Evolutionary conservation across 768 basidiomycete genomes (phyloP).

Genomic region (Cyathus striatus): DNA sequence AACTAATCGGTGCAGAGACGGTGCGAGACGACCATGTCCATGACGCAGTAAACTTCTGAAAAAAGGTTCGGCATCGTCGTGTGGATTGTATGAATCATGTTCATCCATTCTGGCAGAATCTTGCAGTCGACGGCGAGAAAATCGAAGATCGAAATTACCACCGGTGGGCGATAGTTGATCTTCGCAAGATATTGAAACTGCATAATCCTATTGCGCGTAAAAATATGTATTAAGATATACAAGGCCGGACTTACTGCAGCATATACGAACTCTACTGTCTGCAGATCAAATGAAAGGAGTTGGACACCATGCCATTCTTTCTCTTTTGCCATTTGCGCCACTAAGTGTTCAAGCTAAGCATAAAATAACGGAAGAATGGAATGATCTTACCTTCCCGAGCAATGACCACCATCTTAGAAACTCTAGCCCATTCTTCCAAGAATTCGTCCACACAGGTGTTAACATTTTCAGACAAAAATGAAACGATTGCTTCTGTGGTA

Average conservation of each 20-base stretch:
- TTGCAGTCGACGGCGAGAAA: constrained; percentile 44
- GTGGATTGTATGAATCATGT: constrained; percentile 56
- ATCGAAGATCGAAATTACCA: constrained; percentile 69
- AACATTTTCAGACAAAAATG: constrained; percentile 82
- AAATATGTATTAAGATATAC: background rate
- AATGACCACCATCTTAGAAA: constrained; percentile 92
- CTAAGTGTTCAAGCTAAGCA: constrained; percentile 27
- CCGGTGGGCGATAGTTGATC: constrained; percentile 67
- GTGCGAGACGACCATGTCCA: constrained; percentile 59
- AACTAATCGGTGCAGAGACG: constrained; percentile 63
- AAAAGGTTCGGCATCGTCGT: constrained; percentile 73
- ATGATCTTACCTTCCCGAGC: constrained; percentile 70
- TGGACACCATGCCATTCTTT: constrained; percentile 75
- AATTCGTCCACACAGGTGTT: constrained; percentile 88
- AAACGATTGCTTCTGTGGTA: constrained; percentile 81
- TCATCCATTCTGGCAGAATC: constrained; percentile 12
- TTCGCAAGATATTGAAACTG: constrained; percentile 73
- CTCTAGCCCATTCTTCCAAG: constrained; percentile 86
- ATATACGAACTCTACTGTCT: constrained; percentile 89
- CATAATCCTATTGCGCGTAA: constrained; percentile 49
- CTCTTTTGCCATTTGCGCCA: constrained; percentile 78
- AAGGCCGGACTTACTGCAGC: constrained; percentile 37
- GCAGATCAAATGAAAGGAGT: constrained; percentile 86
- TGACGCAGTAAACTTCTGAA: constrained; percentile 69
- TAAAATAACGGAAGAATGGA: constrained; percentile 3